Percentiles rank a stretch among this genome's conserved stretches.
phyloP scores from a whole-genome alignment of 1,284 basidiomycete species.

The Tilletia indica region DNA sequence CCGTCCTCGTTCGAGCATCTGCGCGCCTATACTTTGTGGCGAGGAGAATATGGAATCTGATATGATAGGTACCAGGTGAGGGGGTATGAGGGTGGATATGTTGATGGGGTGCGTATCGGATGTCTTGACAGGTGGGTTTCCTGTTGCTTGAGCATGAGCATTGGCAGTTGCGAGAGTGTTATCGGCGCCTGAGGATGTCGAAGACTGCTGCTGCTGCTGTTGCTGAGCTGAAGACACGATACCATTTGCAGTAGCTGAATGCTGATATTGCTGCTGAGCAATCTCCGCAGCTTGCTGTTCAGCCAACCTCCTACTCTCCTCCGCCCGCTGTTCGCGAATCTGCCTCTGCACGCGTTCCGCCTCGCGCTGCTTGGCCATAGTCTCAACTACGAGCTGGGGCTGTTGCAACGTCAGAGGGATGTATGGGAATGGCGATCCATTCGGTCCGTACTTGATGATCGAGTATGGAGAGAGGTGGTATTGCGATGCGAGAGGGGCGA shows the following conservation, averaged over 20 bases:
- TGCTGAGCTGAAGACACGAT: constrained; percentile 19
- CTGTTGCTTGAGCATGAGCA: constrained; percentile 23
- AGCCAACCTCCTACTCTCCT: background rate
- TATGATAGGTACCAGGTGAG: constrained; percentile 6
- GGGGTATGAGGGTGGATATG: constrained; percentile 19
- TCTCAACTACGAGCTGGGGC: constrained; percentile 34
- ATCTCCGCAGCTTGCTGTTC: no score
- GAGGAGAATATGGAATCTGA: background rate
- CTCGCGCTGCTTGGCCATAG: constrained; percentile 34
- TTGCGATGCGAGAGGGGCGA: constrained; percentile 48
- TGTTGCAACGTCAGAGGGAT: constrained; percentile 50
- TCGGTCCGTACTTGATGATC: constrained; percentile 44
- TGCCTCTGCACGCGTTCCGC: constrained; percentile 30
- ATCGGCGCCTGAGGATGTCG: background rate
- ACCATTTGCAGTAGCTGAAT: constrained; percentile 8
- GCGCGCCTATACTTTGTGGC: background rate
- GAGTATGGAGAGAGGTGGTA: constrained; percentile 51
- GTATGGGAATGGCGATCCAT: constrained; percentile 46
- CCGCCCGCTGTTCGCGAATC: constrained; percentile 26
- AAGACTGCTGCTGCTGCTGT: constrained; percentile 25
- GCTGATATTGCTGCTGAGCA: background rate
- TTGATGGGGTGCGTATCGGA: constrained; percentile 51
- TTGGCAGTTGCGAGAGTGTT: constrained; percentile 4
- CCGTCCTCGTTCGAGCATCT: background rate
- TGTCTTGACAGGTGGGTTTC: constrained; percentile 42